Evolutionary conservation across 768 basidiomycete species (phyloP).

Genomic region (Termitomyces sp.): DNA sequence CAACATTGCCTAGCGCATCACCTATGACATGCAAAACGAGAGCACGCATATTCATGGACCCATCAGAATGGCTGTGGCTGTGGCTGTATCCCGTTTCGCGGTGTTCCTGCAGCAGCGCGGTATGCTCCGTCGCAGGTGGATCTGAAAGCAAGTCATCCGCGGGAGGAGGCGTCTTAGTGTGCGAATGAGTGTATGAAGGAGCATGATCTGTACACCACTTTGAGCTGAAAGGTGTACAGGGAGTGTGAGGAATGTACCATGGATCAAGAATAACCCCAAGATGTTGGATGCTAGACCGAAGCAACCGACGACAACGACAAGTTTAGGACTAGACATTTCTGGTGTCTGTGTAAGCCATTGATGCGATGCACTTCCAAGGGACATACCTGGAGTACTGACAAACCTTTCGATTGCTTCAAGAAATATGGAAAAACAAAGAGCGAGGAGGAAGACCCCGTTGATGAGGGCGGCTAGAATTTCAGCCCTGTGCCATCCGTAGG

Average conservation of each 20-base stretch:
- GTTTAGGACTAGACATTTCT: constrained; percentile 66
- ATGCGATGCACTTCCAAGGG: constrained; percentile 45
- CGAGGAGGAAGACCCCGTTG: constrained; percentile 16
- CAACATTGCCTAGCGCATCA: constrained; percentile 96
- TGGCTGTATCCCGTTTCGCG: constrained; percentile 13
- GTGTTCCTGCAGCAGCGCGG: constrained; percentile 38
- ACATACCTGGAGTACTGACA: constrained; percentile 44
- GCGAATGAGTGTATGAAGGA: constrained; percentile 43
- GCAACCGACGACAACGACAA: constrained; percentile 68
- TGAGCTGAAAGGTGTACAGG: not conserved
- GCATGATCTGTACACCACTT: constrained; percentile 47
- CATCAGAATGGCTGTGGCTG: constrained; percentile 21
- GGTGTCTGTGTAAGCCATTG: constrained; percentile 41
- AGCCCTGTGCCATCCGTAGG: constrained; percentile 99
- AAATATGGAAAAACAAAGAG: constrained; percentile 6
- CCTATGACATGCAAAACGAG: constrained; percentile 92
- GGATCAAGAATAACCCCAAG: constrained; percentile 91
- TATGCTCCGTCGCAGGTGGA: constrained; percentile 35
- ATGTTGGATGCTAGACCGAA: constrained; percentile 90
- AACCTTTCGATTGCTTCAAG: constrained; percentile 53
- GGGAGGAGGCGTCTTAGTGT: constrained; percentile 11
- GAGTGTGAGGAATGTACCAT: constrained; percentile 67
- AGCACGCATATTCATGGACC: constrained; percentile 80
- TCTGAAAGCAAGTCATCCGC: constrained; percentile 8
- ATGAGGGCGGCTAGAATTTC: constrained; percentile 56